Evolutionary conservation across 495 filamentous ascomycete genomes (phyloP).

Genomic region (Haplographium delicatum): DNA sequence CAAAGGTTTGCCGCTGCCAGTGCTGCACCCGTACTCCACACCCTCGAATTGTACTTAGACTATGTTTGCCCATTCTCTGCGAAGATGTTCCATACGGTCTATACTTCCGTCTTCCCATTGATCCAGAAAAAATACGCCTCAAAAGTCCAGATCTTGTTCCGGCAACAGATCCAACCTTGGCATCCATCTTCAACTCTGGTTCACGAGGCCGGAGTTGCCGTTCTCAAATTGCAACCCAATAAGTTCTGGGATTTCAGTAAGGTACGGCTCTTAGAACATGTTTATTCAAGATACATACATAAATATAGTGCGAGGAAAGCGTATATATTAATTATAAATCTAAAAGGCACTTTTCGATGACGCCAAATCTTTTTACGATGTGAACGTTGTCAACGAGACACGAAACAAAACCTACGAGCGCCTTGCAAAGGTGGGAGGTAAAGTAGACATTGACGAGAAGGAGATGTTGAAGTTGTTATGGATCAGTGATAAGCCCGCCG

Average conservation of each 20-base stretch:
- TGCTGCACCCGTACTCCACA: conserved; percentile 53
- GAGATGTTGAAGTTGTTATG: conserved; percentile 58
- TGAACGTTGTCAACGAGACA: conserved; percentile 71
- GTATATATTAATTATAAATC: not conserved
- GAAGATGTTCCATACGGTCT: conserved; percentile 70
- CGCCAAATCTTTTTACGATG: conserved; percentile 75
- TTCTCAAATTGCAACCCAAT: conserved; percentile 57
- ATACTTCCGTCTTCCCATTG: conserved; percentile 50
- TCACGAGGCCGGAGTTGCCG: conserved; percentile 82
- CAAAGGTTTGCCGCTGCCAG: conserved; percentile 50
- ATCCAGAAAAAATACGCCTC: conserved; percentile 42
- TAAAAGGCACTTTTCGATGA: conserved; percentile 56
- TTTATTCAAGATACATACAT: too few relatives aligned
- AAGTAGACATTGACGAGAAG: conserved; percentile 60
- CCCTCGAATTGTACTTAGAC: conserved; percentile 77
- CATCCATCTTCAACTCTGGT: conserved; percentile 83
- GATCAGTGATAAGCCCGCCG: conserved; percentile 55
- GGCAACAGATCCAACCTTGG: conserved; percentile 94
- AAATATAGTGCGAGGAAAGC: not conserved
- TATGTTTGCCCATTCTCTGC: conserved; percentile 76
- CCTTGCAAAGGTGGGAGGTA: conserved; percentile 60
- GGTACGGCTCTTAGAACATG: conserved; percentile 3
- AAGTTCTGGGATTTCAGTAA: conserved; percentile 76
- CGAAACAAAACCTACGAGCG: conserved; percentile 81
- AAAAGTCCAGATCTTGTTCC: conserved; percentile 68